Evolutionary conservation across 2,329 filamentous ascomycete genomes (phyloP).

Genomic region (Phialophora chinensis): DNA sequence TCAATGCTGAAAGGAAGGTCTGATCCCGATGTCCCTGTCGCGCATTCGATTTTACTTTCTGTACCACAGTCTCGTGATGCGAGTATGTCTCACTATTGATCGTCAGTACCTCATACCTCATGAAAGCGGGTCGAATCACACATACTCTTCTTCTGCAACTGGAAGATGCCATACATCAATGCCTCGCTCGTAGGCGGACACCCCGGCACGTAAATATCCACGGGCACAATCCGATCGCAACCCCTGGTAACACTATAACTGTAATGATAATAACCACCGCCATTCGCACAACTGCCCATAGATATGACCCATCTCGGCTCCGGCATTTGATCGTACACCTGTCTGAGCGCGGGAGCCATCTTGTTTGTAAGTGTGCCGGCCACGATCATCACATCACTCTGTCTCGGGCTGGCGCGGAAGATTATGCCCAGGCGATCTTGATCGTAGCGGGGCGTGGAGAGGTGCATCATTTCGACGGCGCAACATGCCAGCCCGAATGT

Average conservation of each 20-base stretch:
- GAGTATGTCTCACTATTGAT: slow-evolving; percentile 52
- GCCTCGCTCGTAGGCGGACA: slow-evolving; percentile 64
- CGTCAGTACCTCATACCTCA: slow-evolving; percentile 16
- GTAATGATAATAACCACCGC: slow-evolving; percentile 87
- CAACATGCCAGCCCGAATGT: slow-evolving; percentile 89
- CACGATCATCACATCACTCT: slow-evolving; percentile 93
- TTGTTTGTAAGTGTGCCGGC: slow-evolving; percentile 94
- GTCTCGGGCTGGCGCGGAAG: slow-evolving; percentile 84
- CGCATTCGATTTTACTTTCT: slow-evolving; percentile 48
- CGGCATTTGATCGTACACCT: slow-evolving; percentile 96
- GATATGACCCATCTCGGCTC: slow-evolving; percentile 86
- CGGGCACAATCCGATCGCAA: slow-evolving; percentile 77
- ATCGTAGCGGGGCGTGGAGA: slow-evolving; percentile 86
- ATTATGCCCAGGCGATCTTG: slow-evolving; percentile 89
- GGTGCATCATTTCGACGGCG: slow-evolving; percentile 91
- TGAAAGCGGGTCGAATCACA: background rate
- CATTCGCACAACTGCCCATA: slow-evolving; percentile 85
- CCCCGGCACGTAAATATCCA: slow-evolving; percentile 80
- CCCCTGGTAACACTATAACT: slow-evolving; percentile 78
- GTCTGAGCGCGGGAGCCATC: slow-evolving; percentile 88
- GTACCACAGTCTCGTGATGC: slow-evolving; percentile 62
- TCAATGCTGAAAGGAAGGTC: slow-evolving; percentile 4
- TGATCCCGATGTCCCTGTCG: background rate
- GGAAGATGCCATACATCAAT: slow-evolving; percentile 69
- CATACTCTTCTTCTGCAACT: slow-evolving; percentile 72